Evolutionary conservation across 2,329 filamentous ascomycete genomes (phyloP), one percentile per base, ranked within the genome.

Genomic region (Setomelanomma holmii): DNA sequence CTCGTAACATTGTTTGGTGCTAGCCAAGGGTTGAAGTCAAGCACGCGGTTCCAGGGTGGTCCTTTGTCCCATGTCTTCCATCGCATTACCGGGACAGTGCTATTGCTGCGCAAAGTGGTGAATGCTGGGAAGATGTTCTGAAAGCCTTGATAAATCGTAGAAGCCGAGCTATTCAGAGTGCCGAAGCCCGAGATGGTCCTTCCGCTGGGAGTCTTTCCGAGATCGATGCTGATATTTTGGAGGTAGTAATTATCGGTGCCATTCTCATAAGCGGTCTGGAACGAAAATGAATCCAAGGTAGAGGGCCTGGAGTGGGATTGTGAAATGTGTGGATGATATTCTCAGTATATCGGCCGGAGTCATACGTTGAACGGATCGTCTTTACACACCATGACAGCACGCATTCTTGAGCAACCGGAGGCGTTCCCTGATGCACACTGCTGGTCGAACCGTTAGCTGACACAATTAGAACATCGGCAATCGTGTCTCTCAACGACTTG

Each of bases 301-400:
- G 46, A 7, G 42, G 35, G 3, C 52, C 51, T 19, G 14, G 7
- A 5, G 56, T 59, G 4, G 53, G 52, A 24, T 62, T 60, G 11
- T 45, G n/a, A 22, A 55, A 48, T 1, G 23, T 49, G 2, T 56
- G 11, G 0, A 53, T 39, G 14, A 60, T 40, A 5, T 61, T 47
- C 36, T 64, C 64, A 4, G 20, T 16, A 30, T 67, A 64, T 4
- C 11, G 34, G 4, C 51, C 65, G 16, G 16, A 36, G 5, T 22
- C 20, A 16, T 66, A 69, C 0, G 56, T 51, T 1, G 66, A 68
- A 4, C 49, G 14, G 2, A 71, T 50, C 2, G 33, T 54, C 27
- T 67, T 56, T 4, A 69, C 58, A 30, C 66, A 71, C 64, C 62
- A 71, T 1, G 56, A 49, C 0, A 69, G 27, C 0, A 66, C 21